Evolutionary conservation across 768 basidiomycete genomes (phyloP).

Genomic region (Polyporus arcularius): DNA sequence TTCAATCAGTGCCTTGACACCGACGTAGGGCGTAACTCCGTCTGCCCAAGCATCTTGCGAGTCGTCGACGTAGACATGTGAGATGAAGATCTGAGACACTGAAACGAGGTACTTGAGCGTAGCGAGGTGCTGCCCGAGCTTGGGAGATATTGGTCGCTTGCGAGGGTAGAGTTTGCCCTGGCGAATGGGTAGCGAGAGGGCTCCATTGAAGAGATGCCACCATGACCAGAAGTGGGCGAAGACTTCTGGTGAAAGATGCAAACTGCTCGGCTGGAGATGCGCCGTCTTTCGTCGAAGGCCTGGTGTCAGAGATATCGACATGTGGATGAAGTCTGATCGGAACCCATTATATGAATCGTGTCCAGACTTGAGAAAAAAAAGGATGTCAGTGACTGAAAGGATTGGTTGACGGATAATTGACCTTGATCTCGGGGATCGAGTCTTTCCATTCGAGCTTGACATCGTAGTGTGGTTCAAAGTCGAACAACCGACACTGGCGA

Average conservation of each 20-base stretch:
- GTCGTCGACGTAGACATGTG: conserved; percentile 86
- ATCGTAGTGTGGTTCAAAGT: conserved; percentile 79
- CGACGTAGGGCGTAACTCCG: conserved; percentile 79
- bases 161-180: conserved; percentile 83
- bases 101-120: conserved; percentile 89
- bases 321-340: conserved; percentile 91
- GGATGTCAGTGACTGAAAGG: conserved; percentile 9
- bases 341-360: conserved; percentile 85
- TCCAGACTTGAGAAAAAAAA: conserved; percentile 34
- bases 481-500: conserved; percentile 77
- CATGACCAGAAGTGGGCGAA: conserved; percentile 92
- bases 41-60: conserved; percentile 77
- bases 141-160: conserved; percentile 70
- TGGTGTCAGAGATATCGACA: conserved; percentile 82
- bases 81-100: conserved; percentile 76
- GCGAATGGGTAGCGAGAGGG: conserved; percentile 79
- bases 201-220: conserved; percentile 84
- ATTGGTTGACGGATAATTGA: too few relatives aligned
- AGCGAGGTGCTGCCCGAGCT: conserved; percentile 85
- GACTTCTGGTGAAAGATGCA: conserved; percentile 83
- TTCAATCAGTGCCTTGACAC: conserved; percentile 81
- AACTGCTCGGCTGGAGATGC: conserved; percentile 50
- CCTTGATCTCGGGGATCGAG: conserved; percentile 46
- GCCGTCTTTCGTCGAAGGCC: conserved; percentile 42
- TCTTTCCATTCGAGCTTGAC: conserved; percentile 62